Percentiles rank a stretch among this genome's conserved stretches.
Conservation (phyloP, 129 eudicot species). For the Kitagawia praeruptora region DNA sequence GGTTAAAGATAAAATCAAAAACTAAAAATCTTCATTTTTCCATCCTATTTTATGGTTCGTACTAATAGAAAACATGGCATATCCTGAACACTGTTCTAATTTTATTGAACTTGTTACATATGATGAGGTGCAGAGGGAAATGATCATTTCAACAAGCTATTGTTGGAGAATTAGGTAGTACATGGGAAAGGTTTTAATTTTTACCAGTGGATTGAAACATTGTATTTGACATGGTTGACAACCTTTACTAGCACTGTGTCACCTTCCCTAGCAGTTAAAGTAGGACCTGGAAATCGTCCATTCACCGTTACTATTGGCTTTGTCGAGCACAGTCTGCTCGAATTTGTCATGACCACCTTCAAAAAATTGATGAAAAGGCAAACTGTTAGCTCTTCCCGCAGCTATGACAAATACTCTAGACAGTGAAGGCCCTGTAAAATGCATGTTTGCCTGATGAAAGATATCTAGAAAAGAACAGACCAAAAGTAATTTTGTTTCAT, state of each 20-base stretch:
- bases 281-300: conserved; percentile 71
- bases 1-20: no score
- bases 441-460: no score
- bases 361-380: not conserved
- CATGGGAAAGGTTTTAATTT: not conserved
- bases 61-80: no score
- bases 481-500: no score
- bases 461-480: no score
- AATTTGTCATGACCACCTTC: conserved; percentile 57
- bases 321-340: conserved; percentile 47
- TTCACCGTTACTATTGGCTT: conserved; percentile 73
- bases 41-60: no score
- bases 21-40: no score
- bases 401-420: not conserved
- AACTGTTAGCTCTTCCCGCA: not conserved
- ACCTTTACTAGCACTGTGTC: conserved; percentile 65
- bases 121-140: no score
- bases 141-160: not conserved
- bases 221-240: conserved; percentile 64
- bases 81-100: no score
- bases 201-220: conserved; percentile 75
- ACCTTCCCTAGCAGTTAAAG: conserved; percentile 64
- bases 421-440: no score
- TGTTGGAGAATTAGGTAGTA: not conserved
- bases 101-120: no score